A percentile compares a stretch with the other conserved stretches of the same genome.
Evolutionary conservation across 164 flowering plant genomes (phyloP).

Genomic region (Liriodendron chinense): DNA sequence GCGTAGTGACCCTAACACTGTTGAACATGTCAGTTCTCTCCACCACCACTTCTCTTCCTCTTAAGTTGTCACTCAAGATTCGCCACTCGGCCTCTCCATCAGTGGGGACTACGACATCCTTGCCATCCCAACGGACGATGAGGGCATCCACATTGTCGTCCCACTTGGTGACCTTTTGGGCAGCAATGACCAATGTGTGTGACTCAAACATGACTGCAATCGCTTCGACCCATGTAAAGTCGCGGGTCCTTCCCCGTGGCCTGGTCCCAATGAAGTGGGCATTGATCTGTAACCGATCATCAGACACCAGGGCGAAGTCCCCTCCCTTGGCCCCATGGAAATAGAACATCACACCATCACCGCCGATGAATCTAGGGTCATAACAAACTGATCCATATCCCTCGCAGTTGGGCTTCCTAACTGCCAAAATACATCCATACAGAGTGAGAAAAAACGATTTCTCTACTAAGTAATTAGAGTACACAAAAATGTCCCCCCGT

Average conservation of each 20-base stretch:
- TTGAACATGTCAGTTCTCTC: slow-evolving; percentile 61
- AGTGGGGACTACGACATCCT: slow-evolving; percentile 28
- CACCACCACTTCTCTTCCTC: slow-evolving; percentile 36
- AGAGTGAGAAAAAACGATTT: neutral
- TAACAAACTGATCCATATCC: slow-evolving; percentile 66
- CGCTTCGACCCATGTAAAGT: slow-evolving; percentile 78
- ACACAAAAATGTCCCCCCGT: too few species aligned
- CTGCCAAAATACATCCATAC: slow-evolving; percentile 20
- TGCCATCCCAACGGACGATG: slow-evolving; percentile 44
- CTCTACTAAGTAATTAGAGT: too few species aligned
- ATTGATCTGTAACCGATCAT: slow-evolving; percentile 51
- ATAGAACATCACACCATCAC: slow-evolving; percentile 73
- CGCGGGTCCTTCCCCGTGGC: slow-evolving; percentile 55
- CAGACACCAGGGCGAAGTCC: slow-evolving; percentile 64
- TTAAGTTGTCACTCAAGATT: neutral
- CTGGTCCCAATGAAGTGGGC: slow-evolving; percentile 65
- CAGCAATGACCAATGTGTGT: slow-evolving; percentile 54
- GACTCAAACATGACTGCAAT: slow-evolving; percentile 59
- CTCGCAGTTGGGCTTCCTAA: slow-evolving; percentile 49
- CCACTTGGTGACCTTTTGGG: slow-evolving; percentile 55
- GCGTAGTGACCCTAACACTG: slow-evolving; percentile 44
- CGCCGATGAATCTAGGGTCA: slow-evolving; percentile 71
- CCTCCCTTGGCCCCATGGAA: slow-evolving; percentile 70
- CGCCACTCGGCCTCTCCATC: slow-evolving; percentile 67
- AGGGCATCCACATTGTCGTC: slow-evolving; percentile 53